Conservation (phyloP, 108 stramenopile species). For the Pelagomonas calceolata region DNA sequence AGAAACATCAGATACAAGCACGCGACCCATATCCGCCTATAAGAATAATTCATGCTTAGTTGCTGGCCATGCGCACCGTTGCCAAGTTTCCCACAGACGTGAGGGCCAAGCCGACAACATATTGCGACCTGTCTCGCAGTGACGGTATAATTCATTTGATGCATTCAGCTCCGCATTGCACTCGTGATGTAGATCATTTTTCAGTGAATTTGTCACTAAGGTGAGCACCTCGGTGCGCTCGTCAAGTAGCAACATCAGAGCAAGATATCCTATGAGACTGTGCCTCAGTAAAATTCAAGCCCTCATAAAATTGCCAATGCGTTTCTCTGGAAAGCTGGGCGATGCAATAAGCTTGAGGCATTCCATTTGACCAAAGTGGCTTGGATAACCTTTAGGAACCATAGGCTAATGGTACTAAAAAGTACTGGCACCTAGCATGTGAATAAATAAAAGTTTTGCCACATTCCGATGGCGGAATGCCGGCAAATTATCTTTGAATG, state of each 20-base stretch:
- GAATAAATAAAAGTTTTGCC: constrained; percentile 97
- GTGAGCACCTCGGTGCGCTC: constrained; percentile 97
- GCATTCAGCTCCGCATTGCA: constrained; percentile 1
- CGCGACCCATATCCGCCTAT: no score
- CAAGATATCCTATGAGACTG: constrained; percentile 89
- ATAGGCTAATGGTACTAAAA: no score
- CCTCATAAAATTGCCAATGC: constrained; percentile 74
- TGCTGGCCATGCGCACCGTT: constrained; percentile 74
- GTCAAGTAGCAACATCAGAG: constrained; percentile 89
- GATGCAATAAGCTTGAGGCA: constrained; percentile 97
- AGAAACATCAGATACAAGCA: no score
- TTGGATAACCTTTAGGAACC: constrained; percentile 69
- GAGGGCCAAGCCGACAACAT: constrained; percentile 83
- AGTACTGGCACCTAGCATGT: constrained; percentile 79
- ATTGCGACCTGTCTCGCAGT: constrained; percentile 46
- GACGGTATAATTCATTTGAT: no score
- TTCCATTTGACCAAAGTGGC: constrained; percentile 99
- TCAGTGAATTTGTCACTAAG: constrained; percentile 85
- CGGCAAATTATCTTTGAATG: constrained; percentile 48
- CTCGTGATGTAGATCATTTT: constrained; percentile 68
- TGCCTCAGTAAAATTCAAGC: constrained; percentile 87
- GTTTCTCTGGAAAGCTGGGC: constrained; percentile 90
- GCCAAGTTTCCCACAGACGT: constrained; percentile 95
- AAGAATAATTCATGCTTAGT: no score
- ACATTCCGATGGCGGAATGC: constrained; percentile 82